These are phyloP conservation scores for Saprolegnia parasitica DNA, from an alignment of 352 stramenopile genomes.

Conservation along the genomic window DNA sequence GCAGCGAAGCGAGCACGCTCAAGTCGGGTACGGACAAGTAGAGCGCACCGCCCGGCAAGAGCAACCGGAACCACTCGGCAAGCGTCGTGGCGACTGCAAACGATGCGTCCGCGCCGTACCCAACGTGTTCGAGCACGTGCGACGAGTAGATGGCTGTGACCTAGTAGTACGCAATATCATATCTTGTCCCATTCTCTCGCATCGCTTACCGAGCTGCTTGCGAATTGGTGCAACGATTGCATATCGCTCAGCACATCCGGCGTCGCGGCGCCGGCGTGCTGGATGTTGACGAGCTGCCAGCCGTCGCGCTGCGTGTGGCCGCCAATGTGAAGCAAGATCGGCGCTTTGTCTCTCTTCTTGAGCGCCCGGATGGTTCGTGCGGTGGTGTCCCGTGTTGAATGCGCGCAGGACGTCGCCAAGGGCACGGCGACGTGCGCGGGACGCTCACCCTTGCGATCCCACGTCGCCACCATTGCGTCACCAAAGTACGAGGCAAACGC, in stretches of 20 bases:
- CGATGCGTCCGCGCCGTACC: constrained; percentile 40
- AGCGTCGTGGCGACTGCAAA: constrained; percentile 48
- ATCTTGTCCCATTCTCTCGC: background rate
- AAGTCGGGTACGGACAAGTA: constrained; percentile 67
- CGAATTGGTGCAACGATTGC: constrained; percentile 62
- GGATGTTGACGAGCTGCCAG: constrained; percentile 71
- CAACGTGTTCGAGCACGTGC: constrained; percentile 72
- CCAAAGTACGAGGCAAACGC: constrained; percentile 52
- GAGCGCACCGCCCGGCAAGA: constrained; percentile 51
- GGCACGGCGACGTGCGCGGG: too few relatives aligned
- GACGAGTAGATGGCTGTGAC: constrained; percentile 58
- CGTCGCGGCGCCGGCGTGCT: constrained; percentile 32
- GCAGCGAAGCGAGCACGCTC: constrained; percentile 49
- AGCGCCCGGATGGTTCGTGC: too few relatives aligned
- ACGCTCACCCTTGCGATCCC: constrained; percentile 32
- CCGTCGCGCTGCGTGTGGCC: constrained; percentile 37
- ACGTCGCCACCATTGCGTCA: constrained; percentile 41
- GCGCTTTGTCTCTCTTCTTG: constrained; percentile 29
- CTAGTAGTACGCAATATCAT: background rate
- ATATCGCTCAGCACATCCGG: constrained; percentile 63
- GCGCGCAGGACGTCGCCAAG: too few relatives aligned
- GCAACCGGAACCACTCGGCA: constrained; percentile 63
- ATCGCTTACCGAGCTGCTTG: constrained; percentile 41
- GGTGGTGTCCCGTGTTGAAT: constrained; percentile 34
- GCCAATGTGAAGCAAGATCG: constrained; percentile 61